A percentile compares a stretch with the other conserved stretches of the same genome.
Evolutionary conservation across 306 rosid species (phyloP).

Genomic region (Myrica gale): DNA sequence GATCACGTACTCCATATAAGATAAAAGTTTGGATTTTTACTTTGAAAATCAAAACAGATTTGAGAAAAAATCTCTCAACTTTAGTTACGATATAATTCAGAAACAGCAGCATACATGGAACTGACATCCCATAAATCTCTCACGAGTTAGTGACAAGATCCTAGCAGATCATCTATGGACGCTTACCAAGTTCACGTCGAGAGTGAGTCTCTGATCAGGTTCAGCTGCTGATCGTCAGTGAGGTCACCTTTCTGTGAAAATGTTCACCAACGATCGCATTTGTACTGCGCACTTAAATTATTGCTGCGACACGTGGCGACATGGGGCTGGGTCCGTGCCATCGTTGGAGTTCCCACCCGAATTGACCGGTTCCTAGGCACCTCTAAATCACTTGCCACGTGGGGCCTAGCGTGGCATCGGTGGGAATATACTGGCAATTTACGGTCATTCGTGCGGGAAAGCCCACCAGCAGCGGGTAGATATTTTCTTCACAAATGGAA

Average conservation of each 20-base stretch:
- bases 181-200: background rate
- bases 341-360: too few species aligned
- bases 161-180: background rate
- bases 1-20: too few species aligned
- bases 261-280: background rate
- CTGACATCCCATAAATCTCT: background rate
- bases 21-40: too few species aligned
- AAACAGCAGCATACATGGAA: conserved; percentile 12
- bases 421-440: background rate
- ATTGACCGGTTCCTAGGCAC: background rate
- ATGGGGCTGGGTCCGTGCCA: background rate
- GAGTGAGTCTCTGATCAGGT: background rate
- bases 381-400: background rate
- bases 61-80: background rate
- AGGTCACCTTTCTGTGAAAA: background rate
- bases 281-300: background rate
- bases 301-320: conserved; percentile 12
- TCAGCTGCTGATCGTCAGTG: background rate
- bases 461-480: background rate
- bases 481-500: background rate
- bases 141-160: background rate
- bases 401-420: conserved; percentile 4
- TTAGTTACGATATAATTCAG: background rate
- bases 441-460: background rate
- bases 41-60: background rate